These are phyloP conservation scores for Trichophyton rubrum DNA, from an alignment of 2,329 filamentous ascomycete genomes.

Conservation along the genomic window DNA sequence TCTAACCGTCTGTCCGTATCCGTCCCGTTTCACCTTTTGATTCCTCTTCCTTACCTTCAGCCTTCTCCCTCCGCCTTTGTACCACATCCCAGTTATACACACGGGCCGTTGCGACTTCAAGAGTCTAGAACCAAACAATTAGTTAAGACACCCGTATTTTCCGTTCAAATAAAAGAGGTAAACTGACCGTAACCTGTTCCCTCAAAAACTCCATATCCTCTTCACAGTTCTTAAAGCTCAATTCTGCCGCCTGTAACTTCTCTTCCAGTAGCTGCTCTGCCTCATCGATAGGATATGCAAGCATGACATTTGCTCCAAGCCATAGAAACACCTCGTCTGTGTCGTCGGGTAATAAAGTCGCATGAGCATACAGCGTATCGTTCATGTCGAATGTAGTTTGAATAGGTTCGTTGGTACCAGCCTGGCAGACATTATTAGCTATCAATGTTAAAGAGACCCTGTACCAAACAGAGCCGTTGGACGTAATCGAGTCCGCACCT, in stretches of 20 bases:
- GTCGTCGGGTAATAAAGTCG: slow-evolving; percentile 60
- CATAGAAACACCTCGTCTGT: slow-evolving; percentile 82
- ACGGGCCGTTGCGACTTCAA: slow-evolving; percentile 89
- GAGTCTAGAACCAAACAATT: slow-evolving; percentile 46
- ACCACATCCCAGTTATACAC: slow-evolving; percentile 99
- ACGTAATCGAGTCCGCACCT: slow-evolving; percentile 37
- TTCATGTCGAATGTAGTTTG: slow-evolving; percentile 94
- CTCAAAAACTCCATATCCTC: slow-evolving; percentile 92
- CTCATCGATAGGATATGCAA: slow-evolving; percentile 83
- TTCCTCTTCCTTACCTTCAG: slow-evolving; percentile 35
- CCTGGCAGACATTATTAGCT: slow-evolving; percentile 9
- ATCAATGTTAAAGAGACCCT: background rate
- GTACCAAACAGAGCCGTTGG: background rate
- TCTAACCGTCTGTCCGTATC: slow-evolving; percentile 3
- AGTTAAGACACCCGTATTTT: background rate
- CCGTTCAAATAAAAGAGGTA: background rate
- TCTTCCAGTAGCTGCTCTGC: slow-evolving; percentile 64
- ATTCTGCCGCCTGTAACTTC: slow-evolving; percentile 68
- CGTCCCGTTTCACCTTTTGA: slow-evolving; percentile 23
- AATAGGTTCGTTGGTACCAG: slow-evolving; percentile 44
- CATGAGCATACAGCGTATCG: slow-evolving; percentile 87
- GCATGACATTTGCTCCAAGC: slow-evolving; percentile 98
- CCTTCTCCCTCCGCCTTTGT: slow-evolving; percentile 83
- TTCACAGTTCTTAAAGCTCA: slow-evolving; percentile 74
- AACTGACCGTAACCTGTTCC: slow-evolving; percentile 83